Percentiles rank a stretch among this genome's conserved stretches.
phyloP scores from a whole-genome alignment of 2,329 filamentous ascomycete species.

The Capronia americana region DNA sequence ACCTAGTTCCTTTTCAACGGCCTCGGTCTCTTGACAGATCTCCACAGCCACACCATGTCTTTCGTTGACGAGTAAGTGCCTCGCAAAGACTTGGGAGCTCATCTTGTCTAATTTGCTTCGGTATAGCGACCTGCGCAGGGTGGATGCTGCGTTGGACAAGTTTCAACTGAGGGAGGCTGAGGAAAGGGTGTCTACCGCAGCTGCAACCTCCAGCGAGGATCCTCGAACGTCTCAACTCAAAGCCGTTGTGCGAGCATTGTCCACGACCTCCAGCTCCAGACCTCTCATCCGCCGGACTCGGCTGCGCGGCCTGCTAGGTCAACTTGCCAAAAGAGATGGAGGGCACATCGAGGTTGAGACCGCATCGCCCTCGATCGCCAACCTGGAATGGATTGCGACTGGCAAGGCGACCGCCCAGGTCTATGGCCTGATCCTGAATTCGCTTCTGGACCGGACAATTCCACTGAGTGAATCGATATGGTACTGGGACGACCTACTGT shows the following conservation, averaged over 20 bases:
- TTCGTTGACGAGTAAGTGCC: slow-evolving; percentile 31
- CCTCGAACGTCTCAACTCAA: slow-evolving; percentile 59
- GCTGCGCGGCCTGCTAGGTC: slow-evolving; percentile 67
- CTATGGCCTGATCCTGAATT: slow-evolving; percentile 64
- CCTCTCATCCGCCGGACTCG: slow-evolving; percentile 65
- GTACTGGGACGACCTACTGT: slow-evolving; percentile 93
- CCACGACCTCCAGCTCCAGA: slow-evolving; percentile 69
- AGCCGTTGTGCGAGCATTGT: slow-evolving; percentile 72
- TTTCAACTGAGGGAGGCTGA: slow-evolving; percentile 55
- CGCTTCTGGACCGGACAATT: slow-evolving; percentile 31
- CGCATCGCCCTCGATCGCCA: slow-evolving; percentile 54
- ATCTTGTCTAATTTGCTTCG: slow-evolving; percentile 12
- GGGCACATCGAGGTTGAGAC: slow-evolving; percentile 40
- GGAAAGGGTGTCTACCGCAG: slow-evolving; percentile 26
- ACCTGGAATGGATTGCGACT: slow-evolving; percentile 88
- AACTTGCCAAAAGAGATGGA: slow-evolving; percentile 55
- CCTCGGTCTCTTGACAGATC: not conserved
- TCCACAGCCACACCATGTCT: slow-evolving; percentile 23
- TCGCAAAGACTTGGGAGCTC: not conserved
- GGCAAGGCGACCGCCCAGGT: slow-evolving; percentile 92
- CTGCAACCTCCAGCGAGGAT: slow-evolving; percentile 27
- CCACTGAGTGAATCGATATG: slow-evolving; percentile 84
- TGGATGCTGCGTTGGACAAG: slow-evolving; percentile 65
- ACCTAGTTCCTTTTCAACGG: not conserved
- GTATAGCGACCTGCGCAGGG: slow-evolving; percentile 60